Base-by-base conservation (phyloP, 352 stramenopile species). In the Halophytophthora polymorphica region DNA sequence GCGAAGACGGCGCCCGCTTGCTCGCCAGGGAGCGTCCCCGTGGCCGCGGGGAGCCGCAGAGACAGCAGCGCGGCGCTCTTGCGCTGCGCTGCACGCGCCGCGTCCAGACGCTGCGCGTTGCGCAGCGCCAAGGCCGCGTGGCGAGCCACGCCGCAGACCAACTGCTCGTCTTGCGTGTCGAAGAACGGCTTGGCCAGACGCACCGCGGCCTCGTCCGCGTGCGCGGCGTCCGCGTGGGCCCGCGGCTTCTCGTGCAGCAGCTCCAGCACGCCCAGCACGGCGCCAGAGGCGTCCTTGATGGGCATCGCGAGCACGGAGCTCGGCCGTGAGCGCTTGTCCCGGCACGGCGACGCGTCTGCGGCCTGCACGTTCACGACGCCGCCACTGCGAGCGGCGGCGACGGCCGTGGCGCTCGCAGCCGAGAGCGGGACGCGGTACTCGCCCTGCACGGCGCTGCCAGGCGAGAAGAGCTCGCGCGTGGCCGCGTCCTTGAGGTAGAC, bases 331-430 rank as follows among this genome's bases (percentile, higher is more conserved):
- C 29, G 44, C n/a, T 61, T 60, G 8, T 70, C 64, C 11, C 66
- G 58, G 31, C 43, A 62, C 6, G 51, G 13, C 14, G 43, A 55
- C 0, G 45, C n/a, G 41, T 90, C 86, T 4, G 71, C 75, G 51
- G 95, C 86, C 0, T 67, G 68, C 3, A 96, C 54, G 52, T 96
- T 95, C 43, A 95, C 76, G 21, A 82, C 59, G 42, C 88, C 71
- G 28, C 83, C 83, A 5, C 58, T 85, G 15, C 69, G 67, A 19
- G 80, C 86, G 6, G 89, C 86, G 1, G 69, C 66, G 13, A 74
- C 82, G 18, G 78, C 64, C 50, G 82, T 81, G 8, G 77, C 64
- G 49, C 71, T 69, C 10, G 45, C 63, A 0, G 59, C 58, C 4
- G 65, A 69, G 38, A 77, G 56, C 6, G 78, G 67, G 22, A 89